Evolutionary conservation across 1,284 basidiomycete species (phyloP).

Genomic region (Fomitopsis betulina): DNA sequence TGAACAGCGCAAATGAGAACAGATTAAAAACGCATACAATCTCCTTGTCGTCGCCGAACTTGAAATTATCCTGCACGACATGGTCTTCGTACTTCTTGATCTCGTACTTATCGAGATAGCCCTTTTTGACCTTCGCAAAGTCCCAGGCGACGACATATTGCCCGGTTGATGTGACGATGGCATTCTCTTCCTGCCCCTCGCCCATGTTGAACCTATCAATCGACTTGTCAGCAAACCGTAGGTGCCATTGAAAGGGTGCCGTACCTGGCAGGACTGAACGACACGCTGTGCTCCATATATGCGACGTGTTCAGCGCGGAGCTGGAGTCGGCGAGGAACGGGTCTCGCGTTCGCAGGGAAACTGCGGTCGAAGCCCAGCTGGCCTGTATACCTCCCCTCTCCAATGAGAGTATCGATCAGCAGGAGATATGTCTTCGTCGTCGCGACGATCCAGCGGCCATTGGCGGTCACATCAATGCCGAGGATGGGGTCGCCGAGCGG

Average conservation of each 20-base stretch:
- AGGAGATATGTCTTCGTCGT: slow-evolving; percentile 95
- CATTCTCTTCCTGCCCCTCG: slow-evolving; percentile 84
- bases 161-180: slow-evolving; percentile 96
- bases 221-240: neutral
- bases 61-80: slow-evolving; percentile 96
- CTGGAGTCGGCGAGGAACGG: slow-evolving; percentile 86
- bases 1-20: neutral
- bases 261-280: slow-evolving; percentile 89
- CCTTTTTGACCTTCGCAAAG: slow-evolving; percentile 92
- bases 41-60: slow-evolving; percentile 92
- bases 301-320: slow-evolving; percentile 91
- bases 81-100: slow-evolving; percentile 93
- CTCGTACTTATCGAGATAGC: slow-evolving; percentile 87
- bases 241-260: neutral
- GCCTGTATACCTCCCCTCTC: slow-evolving; percentile 86
- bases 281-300: slow-evolving; percentile 88
- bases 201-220: slow-evolving; percentile 84
- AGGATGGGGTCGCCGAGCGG: slow-evolving; percentile 94
- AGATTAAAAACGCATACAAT: slow-evolving; percentile 45
- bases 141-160: slow-evolving; percentile 95
- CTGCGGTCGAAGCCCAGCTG: slow-evolving; percentile 89
- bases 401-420: slow-evolving; percentile 94
- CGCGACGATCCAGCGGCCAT: slow-evolving; percentile 94
- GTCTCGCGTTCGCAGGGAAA: slow-evolving; percentile 94
- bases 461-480: slow-evolving; percentile 91